These are phyloP conservation scores for Blastocystis sp. DNA, from an alignment of 352 stramenopile genomes.

Conservation along the genomic window DNA sequence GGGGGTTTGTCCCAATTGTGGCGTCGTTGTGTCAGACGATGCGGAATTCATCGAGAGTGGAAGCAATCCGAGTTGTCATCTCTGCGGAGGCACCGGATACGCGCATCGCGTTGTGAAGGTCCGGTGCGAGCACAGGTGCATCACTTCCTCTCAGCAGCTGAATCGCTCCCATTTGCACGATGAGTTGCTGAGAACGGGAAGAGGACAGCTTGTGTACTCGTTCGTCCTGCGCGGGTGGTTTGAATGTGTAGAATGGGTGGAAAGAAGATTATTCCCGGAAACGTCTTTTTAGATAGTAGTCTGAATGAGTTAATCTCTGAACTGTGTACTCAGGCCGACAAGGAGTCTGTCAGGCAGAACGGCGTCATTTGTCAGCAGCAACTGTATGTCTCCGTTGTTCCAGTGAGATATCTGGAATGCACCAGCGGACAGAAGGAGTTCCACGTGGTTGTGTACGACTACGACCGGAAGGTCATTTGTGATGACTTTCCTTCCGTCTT, in stretches of 20 bases:
- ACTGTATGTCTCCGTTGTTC: slow-evolving; percentile 47
- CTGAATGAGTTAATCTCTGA: slow-evolving; percentile 6
- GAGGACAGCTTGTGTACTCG: slow-evolving; percentile 21
- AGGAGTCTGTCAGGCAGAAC: neutral
- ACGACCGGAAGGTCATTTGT: slow-evolving; percentile 52
- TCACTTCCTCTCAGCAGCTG: neutral
- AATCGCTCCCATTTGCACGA: slow-evolving; percentile 1
- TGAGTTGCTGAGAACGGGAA: neutral
- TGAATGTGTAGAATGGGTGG: slow-evolving; percentile 26
- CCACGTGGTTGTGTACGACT: slow-evolving; percentile 20
- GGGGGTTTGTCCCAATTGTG: neutral
- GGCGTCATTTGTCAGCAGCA: slow-evolving; percentile 6
- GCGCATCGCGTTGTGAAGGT: neutral
- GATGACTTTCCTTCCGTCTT: slow-evolving; percentile 23
- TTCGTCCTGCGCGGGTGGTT: neutral
- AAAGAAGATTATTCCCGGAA: neutral
- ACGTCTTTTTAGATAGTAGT: slow-evolving; percentile 15
- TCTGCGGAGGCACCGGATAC: neutral
- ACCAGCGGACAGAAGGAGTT: slow-evolving; percentile 4
- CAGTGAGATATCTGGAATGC: slow-evolving; percentile 17
- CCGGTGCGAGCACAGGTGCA: neutral
- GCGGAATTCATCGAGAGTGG: neutral
- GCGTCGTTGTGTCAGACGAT: neutral
- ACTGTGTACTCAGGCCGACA: neutral
- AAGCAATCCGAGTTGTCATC: neutral